A percentile compares a stretch with the other conserved stretches of the same genome.
Conservation (phyloP, 495 filamentous ascomycete genomes). For the Jackrogersella multiformis region DNA sequence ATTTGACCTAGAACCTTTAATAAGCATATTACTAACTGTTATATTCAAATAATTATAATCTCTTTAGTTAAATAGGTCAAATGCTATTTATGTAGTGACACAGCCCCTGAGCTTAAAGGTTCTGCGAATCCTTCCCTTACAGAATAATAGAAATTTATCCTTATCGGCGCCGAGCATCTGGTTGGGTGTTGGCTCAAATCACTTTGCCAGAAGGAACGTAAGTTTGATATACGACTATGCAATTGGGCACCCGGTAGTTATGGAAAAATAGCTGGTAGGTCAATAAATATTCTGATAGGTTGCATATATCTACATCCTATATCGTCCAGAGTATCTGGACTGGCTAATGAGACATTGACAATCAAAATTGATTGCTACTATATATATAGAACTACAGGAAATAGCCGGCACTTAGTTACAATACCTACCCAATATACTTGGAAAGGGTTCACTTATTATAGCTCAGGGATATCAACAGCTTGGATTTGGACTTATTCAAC, state of each 20-base stretch:
- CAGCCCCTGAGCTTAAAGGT: no score
- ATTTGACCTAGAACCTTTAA: no score
- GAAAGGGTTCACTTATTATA: constrained; percentile 2
- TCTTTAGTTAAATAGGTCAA: no score
- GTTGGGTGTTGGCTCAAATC: not conserved
- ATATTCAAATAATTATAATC: no score
- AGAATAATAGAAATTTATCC: no score
- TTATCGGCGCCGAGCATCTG: not conserved
- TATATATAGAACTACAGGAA: not conserved
- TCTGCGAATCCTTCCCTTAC: no score
- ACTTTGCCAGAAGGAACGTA: not conserved
- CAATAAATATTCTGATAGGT: constrained; percentile 13
- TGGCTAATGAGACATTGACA: constrained; percentile 15
- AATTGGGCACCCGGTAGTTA: constrained; percentile 23
- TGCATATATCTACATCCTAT: not conserved
- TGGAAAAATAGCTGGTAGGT: constrained; percentile 22
- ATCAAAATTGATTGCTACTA: constrained; percentile 24
- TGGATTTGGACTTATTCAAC: not conserved
- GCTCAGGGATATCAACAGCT: not conserved
- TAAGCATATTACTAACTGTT: no score
- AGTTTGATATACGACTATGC: not conserved
- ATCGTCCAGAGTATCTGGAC: not conserved
- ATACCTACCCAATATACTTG: no score
- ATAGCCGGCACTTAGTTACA: constrained; percentile 24
- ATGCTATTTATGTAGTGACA: no score